A percentile compares a stretch with the other conserved stretches of the same genome.
These are phyloP conservation scores for Dispira parvispora DNA, from an alignment of 192 early-diverging fungal genomes.

Conservation along the genomic window DNA sequence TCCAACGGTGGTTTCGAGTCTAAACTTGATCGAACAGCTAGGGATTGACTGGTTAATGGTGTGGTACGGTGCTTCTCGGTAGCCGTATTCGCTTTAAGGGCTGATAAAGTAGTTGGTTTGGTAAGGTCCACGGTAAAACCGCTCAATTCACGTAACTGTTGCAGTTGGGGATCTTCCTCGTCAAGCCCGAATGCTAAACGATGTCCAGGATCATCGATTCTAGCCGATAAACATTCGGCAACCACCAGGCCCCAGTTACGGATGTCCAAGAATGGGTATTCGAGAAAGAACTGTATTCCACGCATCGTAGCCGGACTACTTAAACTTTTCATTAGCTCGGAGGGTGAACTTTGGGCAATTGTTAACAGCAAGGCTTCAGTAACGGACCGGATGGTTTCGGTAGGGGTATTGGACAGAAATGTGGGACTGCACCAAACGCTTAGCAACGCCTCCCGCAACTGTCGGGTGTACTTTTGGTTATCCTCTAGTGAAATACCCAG, in stretches of 20 bases:
- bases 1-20: background rate
- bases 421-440: background rate
- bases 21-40: background rate
- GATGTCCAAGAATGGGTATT: background rate
- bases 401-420: conserved; percentile 3
- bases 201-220: background rate
- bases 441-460: no score
- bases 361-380: background rate
- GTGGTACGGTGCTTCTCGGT: background rate
- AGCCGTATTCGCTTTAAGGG: background rate
- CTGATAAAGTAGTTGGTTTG: background rate
- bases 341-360: background rate
- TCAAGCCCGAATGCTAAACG: background rate
- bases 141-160: background rate
- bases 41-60: background rate
- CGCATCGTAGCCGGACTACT: conserved; percentile 2
- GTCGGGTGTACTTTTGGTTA: no score
- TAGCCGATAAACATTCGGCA: background rate
- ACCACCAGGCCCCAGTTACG: conserved; percentile 4
- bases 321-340: background rate
- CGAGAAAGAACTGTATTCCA: conserved; percentile 3
- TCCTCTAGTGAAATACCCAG: no score
- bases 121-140: background rate
- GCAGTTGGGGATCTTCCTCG: background rate
- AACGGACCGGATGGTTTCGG: background rate